These are phyloP conservation scores for Colletotrichum melonis DNA, from an alignment of 2,329 filamentous ascomycete species.

Conservation along the genomic window DNA sequence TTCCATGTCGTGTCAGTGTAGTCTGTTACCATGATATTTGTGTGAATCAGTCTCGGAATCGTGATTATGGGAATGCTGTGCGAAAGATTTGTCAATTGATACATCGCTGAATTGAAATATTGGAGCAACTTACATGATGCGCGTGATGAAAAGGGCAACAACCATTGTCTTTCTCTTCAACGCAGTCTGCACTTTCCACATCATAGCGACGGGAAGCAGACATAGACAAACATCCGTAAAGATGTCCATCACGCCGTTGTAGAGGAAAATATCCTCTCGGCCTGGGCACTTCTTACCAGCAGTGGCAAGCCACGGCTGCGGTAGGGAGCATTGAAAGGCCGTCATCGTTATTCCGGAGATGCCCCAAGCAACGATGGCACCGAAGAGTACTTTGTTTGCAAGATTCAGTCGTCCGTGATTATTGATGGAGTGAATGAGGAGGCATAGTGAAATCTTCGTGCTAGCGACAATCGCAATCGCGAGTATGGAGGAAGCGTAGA, in stretches of 20 bases:
- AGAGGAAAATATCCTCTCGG: not conserved
- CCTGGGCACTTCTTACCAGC: not conserved
- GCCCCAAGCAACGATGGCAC: not conserved
- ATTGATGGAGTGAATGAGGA: constrained; percentile 7
- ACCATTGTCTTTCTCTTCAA: not conserved
- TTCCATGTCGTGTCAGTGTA: not conserved
- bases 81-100: not conserved
- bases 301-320: not conserved
- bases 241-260: constrained; percentile 2
- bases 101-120: not conserved
- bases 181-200: constrained; percentile 15
- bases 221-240: not conserved
- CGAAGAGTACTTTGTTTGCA: not conserved
- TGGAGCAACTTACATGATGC: not conserved
- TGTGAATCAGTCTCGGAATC: not conserved
- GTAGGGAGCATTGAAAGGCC: constrained; percentile 9
- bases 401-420: not conserved
- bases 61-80: not conserved
- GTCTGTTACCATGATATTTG: not conserved
- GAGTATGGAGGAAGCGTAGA: not conserved
- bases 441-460: not conserved
- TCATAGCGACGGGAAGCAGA: constrained; percentile 5
- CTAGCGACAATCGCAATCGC: not conserved
- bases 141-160: not conserved
- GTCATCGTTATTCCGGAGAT: not conserved